Conservation (phyloP, 1,284 basidiomycete species). For the Cutaneotrichosporon sp. region DNA sequence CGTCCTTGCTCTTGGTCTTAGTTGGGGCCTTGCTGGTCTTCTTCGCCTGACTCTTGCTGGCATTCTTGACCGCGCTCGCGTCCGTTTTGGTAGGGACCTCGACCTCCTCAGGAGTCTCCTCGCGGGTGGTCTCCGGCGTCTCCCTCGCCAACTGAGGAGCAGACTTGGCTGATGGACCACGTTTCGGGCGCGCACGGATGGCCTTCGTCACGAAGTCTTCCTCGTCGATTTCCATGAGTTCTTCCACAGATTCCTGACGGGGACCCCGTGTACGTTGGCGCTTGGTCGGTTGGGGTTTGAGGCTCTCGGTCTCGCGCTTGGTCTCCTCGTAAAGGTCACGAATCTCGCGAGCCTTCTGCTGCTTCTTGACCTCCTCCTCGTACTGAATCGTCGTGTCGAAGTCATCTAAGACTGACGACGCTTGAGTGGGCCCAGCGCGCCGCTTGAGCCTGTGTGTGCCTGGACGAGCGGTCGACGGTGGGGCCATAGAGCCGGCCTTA, state of each 20-base stretch:
- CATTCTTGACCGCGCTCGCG: slow-evolving; percentile 1
- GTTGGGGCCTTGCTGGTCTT: background rate
- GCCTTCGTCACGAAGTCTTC: slow-evolving; percentile 26
- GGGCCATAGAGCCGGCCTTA: background rate
- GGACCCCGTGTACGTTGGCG: slow-evolving; percentile 1
- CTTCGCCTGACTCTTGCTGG: slow-evolving; percentile 2
- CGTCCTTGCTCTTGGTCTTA: slow-evolving; percentile 15
- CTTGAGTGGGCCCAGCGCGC: slow-evolving; percentile 21
- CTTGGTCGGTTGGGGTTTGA: slow-evolving; percentile 14
- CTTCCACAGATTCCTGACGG: background rate
- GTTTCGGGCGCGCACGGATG: slow-evolving; percentile 9
- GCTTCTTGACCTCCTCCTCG: slow-evolving; percentile 27
- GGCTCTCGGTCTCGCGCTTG: slow-evolving; percentile 24
- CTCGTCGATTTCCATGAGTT: slow-evolving; percentile 38
- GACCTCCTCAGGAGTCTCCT: slow-evolving; percentile 24
- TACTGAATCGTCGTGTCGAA: slow-evolving; percentile 27
- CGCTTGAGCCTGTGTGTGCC: slow-evolving; percentile 24
- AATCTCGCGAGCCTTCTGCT: slow-evolving; percentile 36
- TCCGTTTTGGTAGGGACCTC: slow-evolving; percentile 19
- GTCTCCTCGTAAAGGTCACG: slow-evolving; percentile 43
- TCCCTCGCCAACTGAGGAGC: background rate
- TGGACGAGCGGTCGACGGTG: background rate
- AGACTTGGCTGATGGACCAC: slow-evolving; percentile 7
- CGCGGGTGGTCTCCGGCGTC: background rate
- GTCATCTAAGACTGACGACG: slow-evolving; percentile 25